Evolutionary conservation across 2,329 filamentous ascomycete genomes (phyloP), one percentile per base, ranked within the genome.

Genomic region (Penicillium sp.): DNA sequence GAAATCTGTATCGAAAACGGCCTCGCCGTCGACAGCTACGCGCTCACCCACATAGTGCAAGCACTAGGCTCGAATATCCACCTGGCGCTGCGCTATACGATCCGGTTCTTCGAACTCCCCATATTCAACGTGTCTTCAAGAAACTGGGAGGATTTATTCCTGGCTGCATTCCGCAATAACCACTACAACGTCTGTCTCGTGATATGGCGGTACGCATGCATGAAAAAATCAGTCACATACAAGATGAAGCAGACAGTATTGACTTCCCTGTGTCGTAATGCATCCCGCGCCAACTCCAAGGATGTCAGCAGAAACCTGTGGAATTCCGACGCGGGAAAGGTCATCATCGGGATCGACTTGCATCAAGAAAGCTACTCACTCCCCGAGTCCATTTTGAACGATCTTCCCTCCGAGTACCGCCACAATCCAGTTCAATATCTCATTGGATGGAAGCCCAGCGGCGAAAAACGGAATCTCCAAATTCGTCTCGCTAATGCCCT

Each of bases 201-300:
- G 8, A 52, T 78, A 5, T 78, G 76, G 76, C 64, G 65, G 52
- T 75, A 76, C 60, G 72, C 74, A 5, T 77, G 75, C 53, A 63
- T 76, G 48, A 43, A 65, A 13, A 62, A 61, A 8, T 34, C 39
- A 10, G 68, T 69, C 10, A 71, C 61, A 13, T 50, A 50, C 22
- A 53, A 55, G 4, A 75, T 75, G 67, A 64, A 61, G 41, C 49
- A 63, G 19, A 46, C 57, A 7, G 63, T 75, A 5, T 41, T 62
- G 19, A 50, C 33, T 29, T 69, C 67, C 34, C 55, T 75, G 6
- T 35, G 51, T n/a, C 52, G 62, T n/a, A 64, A 67, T 31, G 52
- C 46, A 4, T 40, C 53, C 1, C 36, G 39, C 1, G 50, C 56
- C n/a, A 51, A 46, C 6, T 27, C 39, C 13, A 52, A 53, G n/a